These are phyloP conservation scores for Piloderma croceum DNA, from an alignment of 768 basidiomycete genomes.

Conservation along the genomic window DNA sequence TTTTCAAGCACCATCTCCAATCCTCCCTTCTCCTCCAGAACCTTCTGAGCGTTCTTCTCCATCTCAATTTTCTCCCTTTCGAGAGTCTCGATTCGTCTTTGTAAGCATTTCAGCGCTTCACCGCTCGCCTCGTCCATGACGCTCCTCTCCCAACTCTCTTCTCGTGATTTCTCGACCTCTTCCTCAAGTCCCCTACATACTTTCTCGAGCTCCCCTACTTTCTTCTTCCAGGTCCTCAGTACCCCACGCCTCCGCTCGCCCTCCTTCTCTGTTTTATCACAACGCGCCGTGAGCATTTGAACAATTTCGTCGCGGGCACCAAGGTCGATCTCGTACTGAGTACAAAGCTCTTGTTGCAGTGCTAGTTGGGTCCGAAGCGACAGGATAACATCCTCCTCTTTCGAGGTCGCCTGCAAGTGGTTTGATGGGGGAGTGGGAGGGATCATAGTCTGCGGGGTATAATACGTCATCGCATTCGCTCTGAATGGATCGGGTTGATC, in stretches of 20 bases:
- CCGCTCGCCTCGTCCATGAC: slow-evolving; percentile 81
- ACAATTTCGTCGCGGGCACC: slow-evolving; percentile 70
- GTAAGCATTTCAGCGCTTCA: slow-evolving; percentile 73
- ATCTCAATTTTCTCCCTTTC: slow-evolving; percentile 58
- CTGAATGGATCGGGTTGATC: slow-evolving; percentile 69
- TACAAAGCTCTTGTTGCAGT: slow-evolving; percentile 67
- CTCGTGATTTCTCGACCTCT: slow-evolving; percentile 79
- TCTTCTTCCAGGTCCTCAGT: slow-evolving; percentile 66
- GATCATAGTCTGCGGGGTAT: slow-evolving; percentile 68
- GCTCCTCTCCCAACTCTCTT: slow-evolving; percentile 75
- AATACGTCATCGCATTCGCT: slow-evolving; percentile 68
- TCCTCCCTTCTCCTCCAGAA: slow-evolving; percentile 40
- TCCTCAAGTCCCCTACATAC: slow-evolving; percentile 69
- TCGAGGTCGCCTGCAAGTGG: slow-evolving; percentile 57
- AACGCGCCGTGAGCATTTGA: slow-evolving; percentile 48
- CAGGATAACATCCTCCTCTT: slow-evolving; percentile 66
- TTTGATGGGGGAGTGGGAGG: slow-evolving; percentile 53
- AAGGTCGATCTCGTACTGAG: slow-evolving; percentile 74
- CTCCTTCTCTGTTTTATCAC: slow-evolving; percentile 55
- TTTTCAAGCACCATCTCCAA: too few relatives aligned
- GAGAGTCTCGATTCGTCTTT: slow-evolving; percentile 71
- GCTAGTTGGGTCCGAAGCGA: slow-evolving; percentile 71
- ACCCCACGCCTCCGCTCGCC: slow-evolving; percentile 51
- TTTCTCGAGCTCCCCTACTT: slow-evolving; percentile 67
- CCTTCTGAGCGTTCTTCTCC: slow-evolving; percentile 39